Evolutionary conservation across 2,329 filamentous ascomycete genomes (phyloP).

Genomic region (Chrysoporthe cubensis): DNA sequence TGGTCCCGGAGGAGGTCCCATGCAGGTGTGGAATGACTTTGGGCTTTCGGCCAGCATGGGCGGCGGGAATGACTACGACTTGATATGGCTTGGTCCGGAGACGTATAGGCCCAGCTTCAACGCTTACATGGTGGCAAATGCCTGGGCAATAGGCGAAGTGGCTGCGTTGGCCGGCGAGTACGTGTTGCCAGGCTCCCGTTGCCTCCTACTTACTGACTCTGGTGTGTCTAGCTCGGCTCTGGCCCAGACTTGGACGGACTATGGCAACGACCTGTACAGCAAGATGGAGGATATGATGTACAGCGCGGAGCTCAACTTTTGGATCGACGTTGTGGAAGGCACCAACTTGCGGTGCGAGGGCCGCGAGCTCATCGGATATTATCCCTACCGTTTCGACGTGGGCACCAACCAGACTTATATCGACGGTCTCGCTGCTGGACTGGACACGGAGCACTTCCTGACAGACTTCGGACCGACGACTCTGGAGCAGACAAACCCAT

Average conservation of each 20-base stretch:
- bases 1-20: not conserved
- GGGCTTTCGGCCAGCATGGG: not conserved
- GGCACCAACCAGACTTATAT: constrained; percentile 1
- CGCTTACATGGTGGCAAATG: constrained; percentile 1
- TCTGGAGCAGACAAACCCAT: not conserved
- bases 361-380: not conserved
- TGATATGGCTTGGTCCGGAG: not conserved
- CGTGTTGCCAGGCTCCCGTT: not conserved
- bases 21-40: constrained; percentile 1
- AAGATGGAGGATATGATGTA: not conserved
- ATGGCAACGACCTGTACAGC: not conserved
- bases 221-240: not conserved
- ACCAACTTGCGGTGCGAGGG: not conserved
- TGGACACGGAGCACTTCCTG: not conserved
- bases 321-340: not conserved
- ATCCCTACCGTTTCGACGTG: not conserved
- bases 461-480: not conserved
- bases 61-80: not conserved
- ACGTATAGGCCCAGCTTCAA: constrained; percentile 3
- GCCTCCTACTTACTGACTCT: not conserved
- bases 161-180: not conserved
- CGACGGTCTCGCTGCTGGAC: not conserved
- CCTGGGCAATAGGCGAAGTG: not conserved
- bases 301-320: not conserved
- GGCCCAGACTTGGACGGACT: not conserved